Evolutionary conservation across 225 moss, liverwort and hornwort species (phyloP).

Genomic region (Straminergon stramineum): DNA sequence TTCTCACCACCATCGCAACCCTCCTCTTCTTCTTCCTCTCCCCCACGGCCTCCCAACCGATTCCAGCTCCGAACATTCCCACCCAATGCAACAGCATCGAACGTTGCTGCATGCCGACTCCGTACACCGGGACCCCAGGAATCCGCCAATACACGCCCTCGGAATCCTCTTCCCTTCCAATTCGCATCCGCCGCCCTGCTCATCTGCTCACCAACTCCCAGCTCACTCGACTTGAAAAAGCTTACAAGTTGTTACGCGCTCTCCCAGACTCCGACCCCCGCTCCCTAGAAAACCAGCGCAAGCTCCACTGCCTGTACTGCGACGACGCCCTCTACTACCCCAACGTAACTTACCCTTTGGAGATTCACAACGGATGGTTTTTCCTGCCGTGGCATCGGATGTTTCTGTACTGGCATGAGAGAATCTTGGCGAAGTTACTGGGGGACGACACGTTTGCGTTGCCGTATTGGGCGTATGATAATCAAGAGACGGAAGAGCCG

Average conservation of each 20-base stretch:
- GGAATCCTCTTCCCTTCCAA: background rate
- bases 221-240: background rate
- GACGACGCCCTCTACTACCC: constrained; percentile 10
- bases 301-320: constrained; percentile 5
- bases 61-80: background rate
- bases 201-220: background rate
- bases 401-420: constrained; percentile 40
- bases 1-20: background rate
- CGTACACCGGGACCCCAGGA: background rate
- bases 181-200: background rate
- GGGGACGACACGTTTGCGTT: constrained; percentile 13
- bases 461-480: constrained; percentile 44
- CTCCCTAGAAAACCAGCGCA: background rate
- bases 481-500: background rate
- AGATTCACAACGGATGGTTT: constrained; percentile 43
- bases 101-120: constrained; percentile 8
- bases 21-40: background rate
- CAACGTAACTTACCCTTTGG: background rate
- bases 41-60: background rate
- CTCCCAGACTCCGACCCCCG: constrained; percentile 31
- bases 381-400: constrained; percentile 48
- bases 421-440: constrained; percentile 23
- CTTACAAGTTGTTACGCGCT: constrained; percentile 2
- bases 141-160: background rate
- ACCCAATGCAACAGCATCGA: constrained; percentile 9